Base-by-base conservation (phyloP, 257 asterid species). In the Solanum appendiculatum region DNA sequence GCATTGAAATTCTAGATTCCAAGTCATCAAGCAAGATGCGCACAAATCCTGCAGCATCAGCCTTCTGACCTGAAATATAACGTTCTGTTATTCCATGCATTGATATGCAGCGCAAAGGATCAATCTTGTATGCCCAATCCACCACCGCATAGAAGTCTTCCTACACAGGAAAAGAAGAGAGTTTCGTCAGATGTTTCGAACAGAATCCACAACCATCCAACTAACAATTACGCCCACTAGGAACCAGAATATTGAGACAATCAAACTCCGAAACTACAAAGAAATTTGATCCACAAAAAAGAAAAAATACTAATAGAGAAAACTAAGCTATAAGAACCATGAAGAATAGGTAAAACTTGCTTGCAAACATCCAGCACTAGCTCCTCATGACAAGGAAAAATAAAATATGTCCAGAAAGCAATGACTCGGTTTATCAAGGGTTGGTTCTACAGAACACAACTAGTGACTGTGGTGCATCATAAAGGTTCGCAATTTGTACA, bases 111-210 rank as follows among this genome's bases (percentile, higher is more conserved):
- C 98, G 98, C 90, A 97, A 91, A 91, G 99, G 98, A 90, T 97
- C 99, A 72, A 93, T 93, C 94, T 96, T 97, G 92, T 93, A 90
- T 14, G 98, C 99, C 99, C 99, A 97, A 86, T 97, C 99, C 90
- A 97, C 95, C 92, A 97, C 94, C 74, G 96, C 95, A 93, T 92
- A 96, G 91, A 97, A 97, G 90, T 97, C 98, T 88, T 97, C 99
- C 99, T 97, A 44, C 84, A 72, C 48, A n/a, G 75, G 23, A 70
- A 68, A 86, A 29, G 40, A 87, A 31, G 85, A 84, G 46, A 86
- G 66, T 27, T n/a, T 74, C 72, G 15, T 82, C 15, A 60, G 56
- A n/a, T 36, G 81, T 51, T 42, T 46, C 18, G 2, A 46, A 48
- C 66, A 81, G 31, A 73, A 36, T 73, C 29, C 37, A 31, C 18